Evolutionary conservation across 148 eudicot genomes (phyloP), one percentile per base, ranked within the genome.

Genomic region (Drosera capensis): DNA sequence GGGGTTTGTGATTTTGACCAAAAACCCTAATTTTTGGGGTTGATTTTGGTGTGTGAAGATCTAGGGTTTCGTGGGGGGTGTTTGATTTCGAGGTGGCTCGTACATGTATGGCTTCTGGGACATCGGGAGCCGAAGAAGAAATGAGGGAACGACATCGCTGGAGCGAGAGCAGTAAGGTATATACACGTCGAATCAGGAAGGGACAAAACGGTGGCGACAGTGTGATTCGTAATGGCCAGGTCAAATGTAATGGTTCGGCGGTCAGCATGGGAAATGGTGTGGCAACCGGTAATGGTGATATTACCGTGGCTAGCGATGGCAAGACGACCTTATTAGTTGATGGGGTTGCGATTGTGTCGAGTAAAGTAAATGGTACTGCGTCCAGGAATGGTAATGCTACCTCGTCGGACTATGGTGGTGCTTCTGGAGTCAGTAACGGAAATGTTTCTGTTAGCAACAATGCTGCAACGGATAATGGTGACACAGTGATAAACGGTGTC

Each of bases 101-200:
- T 56, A 28, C 55, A 45, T 61, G 57, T 66, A 65, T 71, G 75
- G 75, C 71, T 49, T 62, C 71, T 48, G 75, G 49, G 53, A 20
- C 55, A 12, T 39, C 22, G 50, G 75, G 58, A 62, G 68, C 63
- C 46, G 71, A 57, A 20, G n/a, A n/a, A n/a, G 68, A 57, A 25
- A 40, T 54, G 23, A 65, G 43, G 40, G 63, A 44, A 43, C 60
- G 38, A 41, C 46, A 39, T 53, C 43, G 46, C 22, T 71, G 68
- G 75, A 58, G 44, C 57, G 75, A 54, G 29, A 71, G 57, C 58
- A 53, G 58, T 14, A 71, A 66, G 51, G 77, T 67, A 28, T 71
- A 71, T 51, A 50, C 71, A 38, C 64, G 76, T 15, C 44, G 20
- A 24, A 8, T 17, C 43, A 21, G 16, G 25, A 38, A 49, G 14